phyloP scores from a whole-genome alignment of 176 grass and related monocot genomes.

The Zea mays region DNA sequence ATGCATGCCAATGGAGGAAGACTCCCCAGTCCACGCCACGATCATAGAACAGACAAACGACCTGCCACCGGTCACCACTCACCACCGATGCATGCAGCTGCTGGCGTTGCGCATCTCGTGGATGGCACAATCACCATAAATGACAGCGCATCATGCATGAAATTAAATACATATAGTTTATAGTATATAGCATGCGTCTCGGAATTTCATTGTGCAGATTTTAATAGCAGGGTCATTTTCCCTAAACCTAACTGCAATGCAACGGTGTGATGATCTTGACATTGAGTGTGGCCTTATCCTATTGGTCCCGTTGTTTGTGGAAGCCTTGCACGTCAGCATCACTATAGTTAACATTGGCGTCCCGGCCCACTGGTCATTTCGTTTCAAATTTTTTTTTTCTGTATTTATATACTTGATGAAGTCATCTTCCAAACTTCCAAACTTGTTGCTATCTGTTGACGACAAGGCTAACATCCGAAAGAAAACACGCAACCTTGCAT shows the following conservation, averaged over 20 bases:
- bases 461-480: conserved; percentile 39
- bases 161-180: background rate
- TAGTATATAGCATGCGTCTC: background rate
- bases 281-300: conserved; percentile 27
- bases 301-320: conserved; percentile 1
- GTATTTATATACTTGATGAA: conserved; percentile 27
- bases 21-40: background rate
- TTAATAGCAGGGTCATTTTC: conserved; percentile 12
- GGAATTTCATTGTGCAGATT: background rate
- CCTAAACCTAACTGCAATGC: background rate
- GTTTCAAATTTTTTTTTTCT: background rate
- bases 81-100: conserved; percentile 33
- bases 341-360: conserved; percentile 16
- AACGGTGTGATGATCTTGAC: background rate
- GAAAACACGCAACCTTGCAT: conserved; percentile 16
- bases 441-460: conserved; percentile 21
- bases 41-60: conserved; percentile 1
- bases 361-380: background rate
- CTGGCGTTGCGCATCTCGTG: background rate
- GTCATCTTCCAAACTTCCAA: conserved; percentile 40
- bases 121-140: background rate
- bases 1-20: background rate
- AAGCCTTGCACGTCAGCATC: conserved; percentile 18
- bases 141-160: background rate
- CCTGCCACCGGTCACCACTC: conserved; percentile 14